phyloP scores from a whole-genome alignment of 768 basidiomycete genomes.

The Lentinula lateritia region DNA sequence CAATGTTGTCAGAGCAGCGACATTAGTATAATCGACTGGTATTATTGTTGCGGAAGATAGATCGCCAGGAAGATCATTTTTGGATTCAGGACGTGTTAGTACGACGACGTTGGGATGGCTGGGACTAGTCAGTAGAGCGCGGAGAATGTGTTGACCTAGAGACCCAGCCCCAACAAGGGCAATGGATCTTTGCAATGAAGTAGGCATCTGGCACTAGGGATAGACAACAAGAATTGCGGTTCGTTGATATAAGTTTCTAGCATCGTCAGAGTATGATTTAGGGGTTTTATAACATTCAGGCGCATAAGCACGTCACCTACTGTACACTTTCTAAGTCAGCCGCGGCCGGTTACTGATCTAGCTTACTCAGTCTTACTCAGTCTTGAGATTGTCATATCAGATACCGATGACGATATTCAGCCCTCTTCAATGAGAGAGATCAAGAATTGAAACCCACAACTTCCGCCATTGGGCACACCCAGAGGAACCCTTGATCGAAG shows the following conservation, averaged over 20 bases:
- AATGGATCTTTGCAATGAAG: neutral
- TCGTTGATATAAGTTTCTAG: neutral
- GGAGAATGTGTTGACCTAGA: neutral
- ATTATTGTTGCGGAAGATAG: neutral
- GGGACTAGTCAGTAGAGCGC: neutral
- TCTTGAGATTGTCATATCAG: no score
- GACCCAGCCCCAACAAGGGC: neutral
- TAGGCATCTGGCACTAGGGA: neutral
- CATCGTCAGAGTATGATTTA: neutral
- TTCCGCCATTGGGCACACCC: no score
- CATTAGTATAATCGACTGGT: constrained; percentile 19
- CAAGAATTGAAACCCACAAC: no score
- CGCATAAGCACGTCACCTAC: no score
- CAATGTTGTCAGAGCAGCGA: constrained; percentile 16
- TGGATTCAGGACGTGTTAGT: neutral
- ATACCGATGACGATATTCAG: no score
- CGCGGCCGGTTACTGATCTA: no score
- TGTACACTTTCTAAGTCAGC: no score
- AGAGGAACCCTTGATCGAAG: no score
- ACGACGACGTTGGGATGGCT: neutral
- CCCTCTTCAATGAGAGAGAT: no score
- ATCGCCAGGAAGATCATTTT: neutral
- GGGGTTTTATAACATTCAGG: no score
- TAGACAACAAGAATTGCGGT: no score
- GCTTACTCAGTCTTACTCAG: no score